phyloP scores from a whole-genome alignment of 371 early-diverging fungal genomes.

The Rhizopus sp. region DNA sequence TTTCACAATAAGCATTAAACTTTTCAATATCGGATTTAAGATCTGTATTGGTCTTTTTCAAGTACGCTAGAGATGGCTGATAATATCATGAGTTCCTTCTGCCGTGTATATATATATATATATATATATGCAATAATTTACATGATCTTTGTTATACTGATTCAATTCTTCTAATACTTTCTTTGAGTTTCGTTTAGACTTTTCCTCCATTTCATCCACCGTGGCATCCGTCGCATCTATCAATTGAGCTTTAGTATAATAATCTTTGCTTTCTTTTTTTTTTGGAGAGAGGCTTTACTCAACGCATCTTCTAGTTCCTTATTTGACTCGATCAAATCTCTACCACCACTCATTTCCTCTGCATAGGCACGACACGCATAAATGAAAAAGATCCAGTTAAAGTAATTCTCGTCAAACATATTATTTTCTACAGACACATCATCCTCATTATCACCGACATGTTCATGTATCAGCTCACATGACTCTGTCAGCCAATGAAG shows the following conservation, averaged over 20 bases:
- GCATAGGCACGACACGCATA: not conserved
- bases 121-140: too few species aligned
- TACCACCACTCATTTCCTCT: not conserved
- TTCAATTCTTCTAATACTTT: too few species aligned
- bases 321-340: not conserved
- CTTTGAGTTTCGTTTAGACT: too few species aligned
- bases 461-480: not conserved
- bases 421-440: not conserved
- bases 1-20: not conserved
- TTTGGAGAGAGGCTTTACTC: not conserved
- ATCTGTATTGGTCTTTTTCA: not conserved
- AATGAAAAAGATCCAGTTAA: not conserved
- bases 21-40: not conserved
- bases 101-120: too few species aligned
- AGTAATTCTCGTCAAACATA: not conserved
- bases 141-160: too few species aligned
- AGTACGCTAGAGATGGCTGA: not conserved
- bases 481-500: constrained; percentile 12
- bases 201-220: too few species aligned
- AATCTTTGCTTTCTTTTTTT: not conserved
- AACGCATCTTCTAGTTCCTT: not conserved
- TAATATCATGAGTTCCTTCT: too few species aligned
- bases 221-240: too few species aligned
- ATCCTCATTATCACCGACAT: not conserved
- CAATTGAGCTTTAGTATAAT: too few species aligned